These are phyloP conservation scores for Fusarium dimerum DNA, from an alignment of 2,329 filamentous ascomycete species.

Conservation along the genomic window DNA sequence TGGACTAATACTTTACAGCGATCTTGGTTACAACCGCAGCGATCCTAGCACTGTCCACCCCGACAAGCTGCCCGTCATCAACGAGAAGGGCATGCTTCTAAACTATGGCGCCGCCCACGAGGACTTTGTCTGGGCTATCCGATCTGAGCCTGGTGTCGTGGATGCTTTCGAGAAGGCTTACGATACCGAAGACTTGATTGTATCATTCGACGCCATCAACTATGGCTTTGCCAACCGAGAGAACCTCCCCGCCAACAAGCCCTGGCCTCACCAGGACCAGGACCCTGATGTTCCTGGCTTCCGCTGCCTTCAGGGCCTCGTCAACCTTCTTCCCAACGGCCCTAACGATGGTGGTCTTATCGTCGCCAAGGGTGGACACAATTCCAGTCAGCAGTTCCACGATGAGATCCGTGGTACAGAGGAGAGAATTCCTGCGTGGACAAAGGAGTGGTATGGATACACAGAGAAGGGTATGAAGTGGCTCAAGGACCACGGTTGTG, in stretches of 20 bases:
- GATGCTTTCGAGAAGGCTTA: slow-evolving; percentile 47
- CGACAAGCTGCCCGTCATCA: slow-evolving; percentile 26
- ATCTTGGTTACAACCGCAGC: slow-evolving; percentile 20
- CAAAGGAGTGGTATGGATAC: slow-evolving; percentile 33
- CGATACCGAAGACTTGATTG: slow-evolving; percentile 46
- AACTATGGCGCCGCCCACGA: slow-evolving; percentile 50
- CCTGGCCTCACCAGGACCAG: slow-evolving; percentile 26
- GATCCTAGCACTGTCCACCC: slow-evolving; percentile 19
- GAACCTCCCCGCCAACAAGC: slow-evolving; percentile 28
- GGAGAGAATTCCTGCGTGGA: slow-evolving; percentile 41
- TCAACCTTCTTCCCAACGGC: slow-evolving; percentile 42
- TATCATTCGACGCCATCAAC: slow-evolving; percentile 43
- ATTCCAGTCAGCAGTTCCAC: slow-evolving; percentile 35
- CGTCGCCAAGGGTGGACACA: slow-evolving; percentile 28
- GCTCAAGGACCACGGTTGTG: slow-evolving; percentile 33
- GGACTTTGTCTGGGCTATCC: slow-evolving; percentile 48
- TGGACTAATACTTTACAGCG: slow-evolving; percentile 3
- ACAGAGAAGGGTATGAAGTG: slow-evolving; percentile 40
- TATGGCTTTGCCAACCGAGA: slow-evolving; percentile 44
- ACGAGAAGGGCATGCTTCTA: slow-evolving; percentile 48
- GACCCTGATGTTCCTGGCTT: slow-evolving; percentile 40
- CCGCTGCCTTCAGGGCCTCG: slow-evolving; percentile 52
- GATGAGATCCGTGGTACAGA: slow-evolving; percentile 34
- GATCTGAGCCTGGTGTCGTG: slow-evolving; percentile 47
- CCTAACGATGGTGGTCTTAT: slow-evolving; percentile 38